Percentiles rank a stretch among this genome's conserved stretches.
These are phyloP conservation scores for Peterozyma xylosa DNA, from an alignment of 805 yeast genomes.

Conservation along the genomic window DNA sequence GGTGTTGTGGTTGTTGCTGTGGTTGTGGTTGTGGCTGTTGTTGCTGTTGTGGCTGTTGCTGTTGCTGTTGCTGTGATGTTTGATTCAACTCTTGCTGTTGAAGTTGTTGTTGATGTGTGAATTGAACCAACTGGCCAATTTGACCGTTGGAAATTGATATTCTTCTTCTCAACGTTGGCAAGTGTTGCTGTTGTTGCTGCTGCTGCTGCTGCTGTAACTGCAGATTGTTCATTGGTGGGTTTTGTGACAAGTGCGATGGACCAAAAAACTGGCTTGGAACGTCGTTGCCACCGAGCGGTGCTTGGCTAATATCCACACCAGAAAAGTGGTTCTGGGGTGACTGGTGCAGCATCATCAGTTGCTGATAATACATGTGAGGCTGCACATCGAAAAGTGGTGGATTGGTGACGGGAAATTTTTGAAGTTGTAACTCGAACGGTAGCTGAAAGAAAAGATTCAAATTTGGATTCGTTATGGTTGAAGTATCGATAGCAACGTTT, in stretches of 20 bases:
- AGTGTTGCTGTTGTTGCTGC: neutral
- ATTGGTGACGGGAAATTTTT: conserved; percentile 24
- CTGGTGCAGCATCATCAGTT: neutral
- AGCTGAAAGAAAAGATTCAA: conserved; percentile 8
- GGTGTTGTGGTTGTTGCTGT: conserved; percentile 6
- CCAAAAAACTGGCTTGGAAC: neutral
- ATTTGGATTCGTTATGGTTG: conserved; percentile 5
- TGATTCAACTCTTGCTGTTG: conserved; percentile 5
- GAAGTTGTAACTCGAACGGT: conserved; percentile 14
- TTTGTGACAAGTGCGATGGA: conserved; percentile 1
- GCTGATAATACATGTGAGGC: neutral
- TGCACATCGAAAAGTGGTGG: conserved; percentile 26
- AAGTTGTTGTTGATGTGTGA: conserved; percentile 10
- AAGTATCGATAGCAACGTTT: neutral
- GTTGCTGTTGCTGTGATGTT: conserved; percentile 9
- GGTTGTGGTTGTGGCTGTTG: conserved; percentile 9
- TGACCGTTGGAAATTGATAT: conserved; percentile 82
- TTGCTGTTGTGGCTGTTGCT: conserved; percentile 11
- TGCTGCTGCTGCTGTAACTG: conserved; percentile 2
- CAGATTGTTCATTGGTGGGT: neutral
- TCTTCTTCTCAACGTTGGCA: conserved; percentile 40
- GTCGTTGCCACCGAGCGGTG: neutral
- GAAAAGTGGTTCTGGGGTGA: neutral
- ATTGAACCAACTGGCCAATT: conserved; percentile 60
- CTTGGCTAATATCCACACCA: neutral